Base-by-base conservation (phyloP, 371 early-diverging fungal genomes). In the Zopfochytrium polystomum region DNA sequence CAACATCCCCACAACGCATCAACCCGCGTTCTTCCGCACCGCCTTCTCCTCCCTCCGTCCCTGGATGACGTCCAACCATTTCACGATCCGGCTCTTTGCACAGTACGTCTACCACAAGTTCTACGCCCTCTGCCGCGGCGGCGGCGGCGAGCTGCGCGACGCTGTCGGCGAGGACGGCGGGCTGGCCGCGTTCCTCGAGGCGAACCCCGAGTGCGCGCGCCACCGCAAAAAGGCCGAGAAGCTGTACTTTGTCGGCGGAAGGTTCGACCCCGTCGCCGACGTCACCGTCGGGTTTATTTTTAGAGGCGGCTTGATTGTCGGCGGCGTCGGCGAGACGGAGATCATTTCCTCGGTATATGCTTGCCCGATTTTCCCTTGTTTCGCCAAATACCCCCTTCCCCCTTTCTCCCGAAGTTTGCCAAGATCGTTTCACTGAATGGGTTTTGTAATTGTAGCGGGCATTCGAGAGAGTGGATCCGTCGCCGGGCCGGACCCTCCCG, bases 201-300 rank as follows among this genome's bases (percentile, higher is more conserved):
- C 54, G 59, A 81, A 33, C 67, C 62, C 15, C 63, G 86, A 86
- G 29, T 75, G 78, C 35, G 56, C 66, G 57, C 77, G 78, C 49
- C 75, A 76, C 18, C 58, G 67, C 33, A 74, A 74, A 15, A 83
- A 80, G 66, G 70, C 77, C 46, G 65, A 78, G 42, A 48, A 65
- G 1, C 62, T 70, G 1, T 86, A 78, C 27, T 82, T 79, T 60
- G 62, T 82, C 54, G 60, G 60, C 5, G 70, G 70, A 1, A 69
- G 71, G 3, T 85, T 86, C 58, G 73, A 83, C 62, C 79, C 82
- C 18, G 43, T 76, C 9, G 45, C 59, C 44, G 85, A 84, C 51
- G 75, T 74, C 43, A 79, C 82, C 46, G 22, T 86, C 3, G 85
- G 80, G 34, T 86, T 85, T 52, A 74, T 86, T 13, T 86, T 84